Conservation (phyloP, 208 protist genomes). For the Acanthamoeba quina region DNA sequence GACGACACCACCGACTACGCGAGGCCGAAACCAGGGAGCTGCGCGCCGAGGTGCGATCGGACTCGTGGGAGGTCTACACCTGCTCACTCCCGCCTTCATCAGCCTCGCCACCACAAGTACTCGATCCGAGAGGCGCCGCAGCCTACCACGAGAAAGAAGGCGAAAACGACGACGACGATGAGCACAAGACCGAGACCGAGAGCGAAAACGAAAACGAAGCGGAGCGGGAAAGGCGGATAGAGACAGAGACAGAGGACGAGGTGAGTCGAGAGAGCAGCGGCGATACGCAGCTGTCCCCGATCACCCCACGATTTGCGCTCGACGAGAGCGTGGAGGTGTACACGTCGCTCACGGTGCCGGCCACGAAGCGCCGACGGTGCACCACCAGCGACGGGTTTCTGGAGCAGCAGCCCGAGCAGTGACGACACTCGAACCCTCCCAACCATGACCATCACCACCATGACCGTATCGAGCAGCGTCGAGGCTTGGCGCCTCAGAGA, state of each 20-base stretch:
- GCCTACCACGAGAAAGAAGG: too few relatives aligned
- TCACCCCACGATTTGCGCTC: neutral
- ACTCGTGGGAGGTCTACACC: constrained; percentile 23
- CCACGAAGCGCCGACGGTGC: neutral
- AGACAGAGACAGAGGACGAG: neutral
- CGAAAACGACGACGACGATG: too few relatives aligned
- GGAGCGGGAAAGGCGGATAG: neutral
- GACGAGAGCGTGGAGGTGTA: constrained; percentile 15
- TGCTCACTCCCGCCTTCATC: neutral
- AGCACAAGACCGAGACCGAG: neutral
- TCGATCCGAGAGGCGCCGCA: neutral
- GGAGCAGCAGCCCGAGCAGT: neutral
- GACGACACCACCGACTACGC: neutral
- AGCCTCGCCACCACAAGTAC: neutral
- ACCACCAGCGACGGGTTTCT: neutral
- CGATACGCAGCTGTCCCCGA: too few relatives aligned
- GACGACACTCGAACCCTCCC: neutral
- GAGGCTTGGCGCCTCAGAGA: neutral
- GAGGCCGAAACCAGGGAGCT: neutral
- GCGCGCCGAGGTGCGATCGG: neutral
- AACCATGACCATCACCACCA: neutral
- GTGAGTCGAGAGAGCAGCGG: neutral
- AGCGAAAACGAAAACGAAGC: neutral
- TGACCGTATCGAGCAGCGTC: neutral
- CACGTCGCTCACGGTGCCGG: neutral